Conservation (phyloP, 2,329 filamentous ascomycete genomes). For the Onygenales sp. region DNA sequence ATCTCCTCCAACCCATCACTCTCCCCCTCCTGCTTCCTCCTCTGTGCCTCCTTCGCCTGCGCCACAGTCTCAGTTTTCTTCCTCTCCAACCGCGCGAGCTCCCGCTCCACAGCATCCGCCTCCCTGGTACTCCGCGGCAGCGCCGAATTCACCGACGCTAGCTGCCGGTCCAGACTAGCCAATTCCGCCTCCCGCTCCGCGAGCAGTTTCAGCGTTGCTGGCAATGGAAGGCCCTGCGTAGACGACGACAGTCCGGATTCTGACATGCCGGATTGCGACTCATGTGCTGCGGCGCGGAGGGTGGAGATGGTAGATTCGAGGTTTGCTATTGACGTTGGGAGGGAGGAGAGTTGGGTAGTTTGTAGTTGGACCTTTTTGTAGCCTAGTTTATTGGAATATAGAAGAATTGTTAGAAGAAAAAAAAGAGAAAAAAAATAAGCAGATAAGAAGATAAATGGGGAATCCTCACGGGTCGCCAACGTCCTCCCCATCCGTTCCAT, state of each 20-base stretch:
- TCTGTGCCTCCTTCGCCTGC: constrained; percentile 39
- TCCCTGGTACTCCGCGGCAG: constrained; percentile 35
- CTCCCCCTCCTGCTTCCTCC: constrained; percentile 34
- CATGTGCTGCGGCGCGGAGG: constrained; percentile 47
- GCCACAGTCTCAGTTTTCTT: constrained; percentile 33
- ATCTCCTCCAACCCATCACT: constrained; percentile 38
- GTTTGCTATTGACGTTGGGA: constrained; percentile 44
- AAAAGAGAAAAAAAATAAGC: background rate
- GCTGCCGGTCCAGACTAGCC: constrained; percentile 31
- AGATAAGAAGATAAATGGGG: background rate
- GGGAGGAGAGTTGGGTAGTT: constrained; percentile 39
- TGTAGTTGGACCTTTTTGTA: constrained; percentile 48
- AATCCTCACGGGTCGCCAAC: constrained; percentile 45
- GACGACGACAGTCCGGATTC: constrained; percentile 18
- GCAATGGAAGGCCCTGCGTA: constrained; percentile 30
- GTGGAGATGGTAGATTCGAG: constrained; percentile 41
- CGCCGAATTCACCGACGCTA: constrained; percentile 34
- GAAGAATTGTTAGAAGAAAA: background rate
- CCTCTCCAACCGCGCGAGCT: constrained; percentile 34
- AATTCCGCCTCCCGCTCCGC: constrained; percentile 32
- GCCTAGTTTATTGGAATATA: constrained; percentile 22
- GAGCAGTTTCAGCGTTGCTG: constrained; percentile 31
- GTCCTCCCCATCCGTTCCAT: constrained; percentile 62
- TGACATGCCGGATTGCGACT: constrained; percentile 53
- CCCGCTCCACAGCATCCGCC: constrained; percentile 36